Base-by-base conservation (phyloP, 2,329 filamentous ascomycete species). In the Fusarium metavorans region DNA sequence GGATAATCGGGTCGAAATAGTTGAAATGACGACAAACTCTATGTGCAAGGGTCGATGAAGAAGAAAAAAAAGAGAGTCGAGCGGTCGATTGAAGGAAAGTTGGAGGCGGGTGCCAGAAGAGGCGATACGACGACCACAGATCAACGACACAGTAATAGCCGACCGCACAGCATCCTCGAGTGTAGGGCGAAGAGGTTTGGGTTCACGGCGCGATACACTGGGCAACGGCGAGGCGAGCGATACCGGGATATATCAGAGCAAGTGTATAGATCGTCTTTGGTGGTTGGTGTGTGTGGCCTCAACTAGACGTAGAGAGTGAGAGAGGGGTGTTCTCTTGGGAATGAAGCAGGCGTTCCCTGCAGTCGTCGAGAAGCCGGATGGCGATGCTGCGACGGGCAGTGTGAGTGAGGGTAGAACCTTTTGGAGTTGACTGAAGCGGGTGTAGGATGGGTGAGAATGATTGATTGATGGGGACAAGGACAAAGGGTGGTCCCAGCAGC, bases 91-190 rank as follows among this genome's bases (percentile, higher is more conserved):
- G 62, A 34, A n/a, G 34, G 48, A 67, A 41, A 34, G 64, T 60
- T 61, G 58, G 68, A 52, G 34, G 43, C 25, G 59, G 37, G 71
- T n/a, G 50, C 65, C 54, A 61, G 57, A 54, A 48, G 60, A 48
- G 62, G 59, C 64, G 64, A 54, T 59, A 62, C 66, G 43, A 67
- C 73, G 63, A 67, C 65, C 64, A 70, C 64, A 70, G 66, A 73
- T 72, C 70, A 76, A 67, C 65, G 70, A 70, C 65, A 63, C 56
- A 72, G 71, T 57, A 69, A 65, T 52, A 35, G 73, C 63, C 57
- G 71, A 60, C 68, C 71, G 64, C 59, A 60, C 63, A 76, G 74
- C 74, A 76, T 76, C 73, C 71, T 76, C 73, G 68, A 69, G 64
- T 58, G 45, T 74, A 48, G 57, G 66, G 30, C 25, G 48, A 30